Base-by-base conservation (phyloP, 202 grass and related monocot genomes). In the Musa balbisiana region DNA sequence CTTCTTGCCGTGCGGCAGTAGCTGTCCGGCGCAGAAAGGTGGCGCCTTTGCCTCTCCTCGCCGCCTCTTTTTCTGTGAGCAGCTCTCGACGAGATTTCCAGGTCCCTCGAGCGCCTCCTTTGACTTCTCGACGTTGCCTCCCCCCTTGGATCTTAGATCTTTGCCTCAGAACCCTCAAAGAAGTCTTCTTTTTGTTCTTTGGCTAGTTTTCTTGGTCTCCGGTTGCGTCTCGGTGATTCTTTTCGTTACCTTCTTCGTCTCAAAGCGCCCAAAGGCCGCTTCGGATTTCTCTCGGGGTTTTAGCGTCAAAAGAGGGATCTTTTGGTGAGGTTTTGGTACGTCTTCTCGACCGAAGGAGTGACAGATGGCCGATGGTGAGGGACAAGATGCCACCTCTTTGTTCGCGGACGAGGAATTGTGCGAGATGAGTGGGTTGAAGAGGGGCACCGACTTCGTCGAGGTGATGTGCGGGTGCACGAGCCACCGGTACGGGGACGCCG, bases 381-480 rank as follows among this genome's bases (percentile, higher is more conserved):
- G 24, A 74, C 53, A 72, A 78, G 78, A 76, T 27, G 64, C 22
- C 33, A 67, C 1, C 75, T 81, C 65, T 74, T 83, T 93, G 81
- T 98, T 98, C 83, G 85, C 90, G 51, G 90, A 87, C 53, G 94
- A 93, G 79, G 90, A 98, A 77, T 80, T 98, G 75, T 80, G 70
- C 81, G 90, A 84, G 25, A 69, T 98, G 86, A 97, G 86, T 66
- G 94, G 90, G 55, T 53, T 86, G 80, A 89, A 86, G 76, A 23
- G 50, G 72, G 82, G 88, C 64, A 74, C 79, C 73, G 85, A 87
- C 70, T 93, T 81, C 68, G 81, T 97, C 51, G 85, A 97, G 84
- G 80, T 97, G 70, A 93, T 85, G 80, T 97, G 94, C 76, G 94
- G 94, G 68, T 97, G 94, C 87, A 98, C 94, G 72, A 98, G 94